Conservation (phyloP, 139 green algal species). For the Chlamydomonas sp. region DNA sequence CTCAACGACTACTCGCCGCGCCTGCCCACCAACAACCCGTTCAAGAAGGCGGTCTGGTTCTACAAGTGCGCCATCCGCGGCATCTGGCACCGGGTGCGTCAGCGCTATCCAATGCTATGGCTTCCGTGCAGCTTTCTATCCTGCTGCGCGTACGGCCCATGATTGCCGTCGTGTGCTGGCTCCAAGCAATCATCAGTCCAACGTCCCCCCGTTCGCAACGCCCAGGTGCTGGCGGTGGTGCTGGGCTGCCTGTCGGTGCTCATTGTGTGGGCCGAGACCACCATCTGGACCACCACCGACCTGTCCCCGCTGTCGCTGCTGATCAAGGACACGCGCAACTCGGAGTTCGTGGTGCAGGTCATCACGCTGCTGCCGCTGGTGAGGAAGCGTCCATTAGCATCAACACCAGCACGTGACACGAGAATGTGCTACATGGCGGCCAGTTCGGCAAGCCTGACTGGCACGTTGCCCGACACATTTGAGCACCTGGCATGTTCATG, state of each 20-base stretch:
- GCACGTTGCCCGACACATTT: no score
- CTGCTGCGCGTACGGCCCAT: not conserved
- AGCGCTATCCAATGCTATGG: no score
- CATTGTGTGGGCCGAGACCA: slow-evolving; percentile 90
- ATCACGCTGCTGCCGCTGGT: slow-evolving; percentile 45
- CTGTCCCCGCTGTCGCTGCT: slow-evolving; percentile 84
- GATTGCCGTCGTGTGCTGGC: not conserved
- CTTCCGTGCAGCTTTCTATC: no score
- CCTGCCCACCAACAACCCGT: slow-evolving; percentile 16
- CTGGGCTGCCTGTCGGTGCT: slow-evolving; percentile 64
- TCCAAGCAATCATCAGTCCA: not conserved
- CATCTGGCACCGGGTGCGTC: slow-evolving; percentile 30
- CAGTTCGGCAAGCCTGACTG: no score
- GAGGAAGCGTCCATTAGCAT: not conserved
- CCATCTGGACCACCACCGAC: slow-evolving; percentile 82
- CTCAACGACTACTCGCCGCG: slow-evolving; percentile 52
- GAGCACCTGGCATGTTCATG: not conserved
- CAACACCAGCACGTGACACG: no score
- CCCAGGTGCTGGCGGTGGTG: slow-evolving; percentile 37
- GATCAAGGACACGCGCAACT: slow-evolving; percentile 42
- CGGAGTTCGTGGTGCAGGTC: slow-evolving; percentile 56
- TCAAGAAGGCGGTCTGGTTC: slow-evolving; percentile 39
- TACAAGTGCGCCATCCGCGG: slow-evolving; percentile 56
- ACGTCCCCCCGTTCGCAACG: no score
- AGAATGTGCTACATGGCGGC: no score